phyloP scores from a whole-genome alignment of 2,329 filamentous ascomycete genomes.

The Pseudopyricularia cyperi region DNA sequence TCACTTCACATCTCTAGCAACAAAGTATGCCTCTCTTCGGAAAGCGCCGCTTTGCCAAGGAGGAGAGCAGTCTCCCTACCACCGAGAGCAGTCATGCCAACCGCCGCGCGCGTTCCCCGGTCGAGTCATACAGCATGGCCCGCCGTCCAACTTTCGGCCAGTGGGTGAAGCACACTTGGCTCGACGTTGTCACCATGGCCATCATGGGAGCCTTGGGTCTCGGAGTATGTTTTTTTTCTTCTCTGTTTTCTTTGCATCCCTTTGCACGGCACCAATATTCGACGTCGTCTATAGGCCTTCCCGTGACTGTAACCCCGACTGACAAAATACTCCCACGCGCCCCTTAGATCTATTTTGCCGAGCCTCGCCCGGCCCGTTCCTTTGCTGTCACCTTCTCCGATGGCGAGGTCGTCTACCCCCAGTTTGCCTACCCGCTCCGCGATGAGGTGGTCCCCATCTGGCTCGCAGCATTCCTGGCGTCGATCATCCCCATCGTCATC shows the following conservation, averaged over 20 bases:
- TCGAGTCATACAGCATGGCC: not conserved
- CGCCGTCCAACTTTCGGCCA: constrained; percentile 37
- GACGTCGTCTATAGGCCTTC: not conserved
- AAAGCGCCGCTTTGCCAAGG: not conserved
- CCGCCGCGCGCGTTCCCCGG: not conserved
- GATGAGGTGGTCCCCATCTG: constrained; percentile 61
- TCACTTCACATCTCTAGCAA: not conserved
- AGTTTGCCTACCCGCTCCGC: constrained; percentile 59
- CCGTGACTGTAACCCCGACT: constrained; percentile 1
- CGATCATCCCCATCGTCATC: constrained; percentile 48
- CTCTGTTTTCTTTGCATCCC: not conserved
- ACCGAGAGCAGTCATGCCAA: not conserved
- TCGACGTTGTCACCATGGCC: constrained; percentile 56
- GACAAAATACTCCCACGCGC: not conserved
- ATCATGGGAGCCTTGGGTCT: constrained; percentile 53
- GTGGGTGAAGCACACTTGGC: constrained; percentile 54
- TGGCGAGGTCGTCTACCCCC: constrained; percentile 54
- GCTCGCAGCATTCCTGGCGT: constrained; percentile 52
- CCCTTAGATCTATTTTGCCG: constrained; percentile 46
- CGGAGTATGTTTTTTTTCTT: constrained; percentile 33
- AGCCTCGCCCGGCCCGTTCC: constrained; percentile 53
- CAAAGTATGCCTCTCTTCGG: not conserved
- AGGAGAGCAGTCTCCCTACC: not conserved
- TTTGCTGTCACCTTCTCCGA: constrained; percentile 56
- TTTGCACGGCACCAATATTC: too few species aligned